Base-by-base conservation (phyloP, 306 rosid species). In the Betula pendula region DNA sequence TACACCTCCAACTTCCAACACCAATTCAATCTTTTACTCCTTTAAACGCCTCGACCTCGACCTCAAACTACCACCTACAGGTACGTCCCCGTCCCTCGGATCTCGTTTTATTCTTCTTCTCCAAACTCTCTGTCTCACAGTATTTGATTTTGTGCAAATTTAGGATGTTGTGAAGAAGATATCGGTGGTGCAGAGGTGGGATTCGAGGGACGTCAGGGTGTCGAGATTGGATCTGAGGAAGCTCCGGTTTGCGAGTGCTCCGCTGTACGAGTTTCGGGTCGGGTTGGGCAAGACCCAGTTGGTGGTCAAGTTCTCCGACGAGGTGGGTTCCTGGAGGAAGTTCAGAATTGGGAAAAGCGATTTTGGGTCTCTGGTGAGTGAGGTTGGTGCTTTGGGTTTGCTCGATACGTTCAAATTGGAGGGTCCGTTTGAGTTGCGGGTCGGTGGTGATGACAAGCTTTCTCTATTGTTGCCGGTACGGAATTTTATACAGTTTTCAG, bases 81-180 rank as follows among this genome's bases (percentile, higher is more conserved):
- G 97, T 94, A 70, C 48, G 13, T 22, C 17, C 25, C 51, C 6
- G 49, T 45, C 49, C 38, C 24, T 19, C 13, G 17, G 29, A 24
- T 86, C 72, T 65, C 19, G 40, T 42, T 38, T 17, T 33, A 19
- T 6, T 0, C 8, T 14, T 13, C 10, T 6, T 25, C 24, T 48
- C 2, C 8, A 33, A 65, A 10, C 48, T 38, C 35, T 9, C 6
- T 1, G 24, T 44, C 67, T 40, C 2, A 20, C 13, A 16, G 2
- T 16, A 27, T 25, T 38, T 70, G 5, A 19, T 70, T 87, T 75
- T 40, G 8, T 68, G 44, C 35, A 67, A 52, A 56, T 69, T 8
- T 70, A 95, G 99, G 97, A 91, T 71, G 86, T 95, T 19, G 72
- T 92, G 72, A 92, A 85, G 87, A 87, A 84, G 52, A 85, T 95